Percentiles rank a stretch among this genome's conserved stretches.
Evolutionary conservation across 1,139 yeast species (phyloP).

Genomic region (Diutina siamensis): DNA sequence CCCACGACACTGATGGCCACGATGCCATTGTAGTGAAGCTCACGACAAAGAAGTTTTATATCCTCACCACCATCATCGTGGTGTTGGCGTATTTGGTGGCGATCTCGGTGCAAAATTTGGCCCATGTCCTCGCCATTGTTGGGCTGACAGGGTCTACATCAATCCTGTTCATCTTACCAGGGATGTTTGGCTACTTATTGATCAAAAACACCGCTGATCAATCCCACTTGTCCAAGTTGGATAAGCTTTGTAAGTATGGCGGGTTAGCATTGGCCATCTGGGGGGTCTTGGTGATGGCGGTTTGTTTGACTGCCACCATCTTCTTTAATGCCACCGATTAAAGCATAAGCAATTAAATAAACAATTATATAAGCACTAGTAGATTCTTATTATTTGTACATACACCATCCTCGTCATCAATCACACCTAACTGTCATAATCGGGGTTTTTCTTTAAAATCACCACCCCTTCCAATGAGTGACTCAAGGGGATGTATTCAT

Average conservation of each 20-base stretch:
- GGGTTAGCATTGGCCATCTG: constrained; percentile 54
- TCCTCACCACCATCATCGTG: constrained; percentile 59
- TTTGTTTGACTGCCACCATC: constrained; percentile 68
- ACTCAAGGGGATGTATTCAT: constrained; percentile 78
- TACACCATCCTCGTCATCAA: no score
- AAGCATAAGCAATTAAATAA: no score
- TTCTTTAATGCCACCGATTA: constrained; percentile 46
- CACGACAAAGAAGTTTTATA: constrained; percentile 38
- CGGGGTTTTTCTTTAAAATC: constrained; percentile 83
- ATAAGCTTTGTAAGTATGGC: constrained; percentile 37
- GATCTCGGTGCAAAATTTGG: constrained; percentile 64
- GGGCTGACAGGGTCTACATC: constrained; percentile 95
- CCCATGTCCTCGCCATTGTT: constrained; percentile 79
- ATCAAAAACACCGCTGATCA: constrained; percentile 33
- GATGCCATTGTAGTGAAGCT: constrained; percentile 43
- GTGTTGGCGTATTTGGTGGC: constrained; percentile 62
- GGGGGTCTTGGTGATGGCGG: constrained; percentile 71
- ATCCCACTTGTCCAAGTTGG: constrained; percentile 25
- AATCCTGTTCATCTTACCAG: constrained; percentile 86
- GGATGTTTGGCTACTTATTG: constrained; percentile 71
- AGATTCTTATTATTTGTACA: no score
- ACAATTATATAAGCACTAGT: no score
- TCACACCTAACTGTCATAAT: constrained; percentile 20
- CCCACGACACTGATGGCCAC: constrained; percentile 38
- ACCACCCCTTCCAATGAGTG: constrained; percentile 87